Evolutionary conservation across 768 basidiomycete species (phyloP).

Genomic region (Lyophyllum decastes): DNA sequence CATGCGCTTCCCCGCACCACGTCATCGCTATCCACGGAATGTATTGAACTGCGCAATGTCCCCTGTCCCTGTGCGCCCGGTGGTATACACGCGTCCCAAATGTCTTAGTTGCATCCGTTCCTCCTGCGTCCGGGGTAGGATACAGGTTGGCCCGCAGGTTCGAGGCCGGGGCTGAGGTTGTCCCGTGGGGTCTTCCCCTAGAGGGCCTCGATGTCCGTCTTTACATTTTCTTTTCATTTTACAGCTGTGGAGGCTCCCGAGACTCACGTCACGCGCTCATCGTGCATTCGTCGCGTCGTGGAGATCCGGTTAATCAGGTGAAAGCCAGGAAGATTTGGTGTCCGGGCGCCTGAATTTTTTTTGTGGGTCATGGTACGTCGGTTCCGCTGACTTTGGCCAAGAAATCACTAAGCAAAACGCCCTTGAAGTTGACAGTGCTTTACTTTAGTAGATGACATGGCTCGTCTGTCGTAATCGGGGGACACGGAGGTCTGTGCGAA

Average conservation of each 20-base stretch:
- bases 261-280: neutral
- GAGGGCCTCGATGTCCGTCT: neutral
- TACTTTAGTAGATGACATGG: too few relatives aligned
- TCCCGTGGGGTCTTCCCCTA: neutral
- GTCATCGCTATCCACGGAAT: neutral
- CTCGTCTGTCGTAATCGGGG: neutral
- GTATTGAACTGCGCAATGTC: neutral
- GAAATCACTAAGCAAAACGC: too few relatives aligned
- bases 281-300: too few relatives aligned
- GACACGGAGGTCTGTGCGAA: neutral
- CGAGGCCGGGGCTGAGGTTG: neutral
- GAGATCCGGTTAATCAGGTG: neutral
- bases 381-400: neutral
- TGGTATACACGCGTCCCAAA: too few relatives aligned
- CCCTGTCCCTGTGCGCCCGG: too few relatives aligned
- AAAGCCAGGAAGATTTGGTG: too few relatives aligned
- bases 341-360: too few relatives aligned
- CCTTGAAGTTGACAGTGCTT: too few relatives aligned
- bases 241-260: neutral
- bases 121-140: neutral
- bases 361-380: too few relatives aligned
- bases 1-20: neutral
- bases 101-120: too few relatives aligned
- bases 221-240: too few relatives aligned
- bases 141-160: neutral